phyloP scores from a whole-genome alignment of 202 grass and related monocot genomes.

The Zoysia matrella region DNA sequence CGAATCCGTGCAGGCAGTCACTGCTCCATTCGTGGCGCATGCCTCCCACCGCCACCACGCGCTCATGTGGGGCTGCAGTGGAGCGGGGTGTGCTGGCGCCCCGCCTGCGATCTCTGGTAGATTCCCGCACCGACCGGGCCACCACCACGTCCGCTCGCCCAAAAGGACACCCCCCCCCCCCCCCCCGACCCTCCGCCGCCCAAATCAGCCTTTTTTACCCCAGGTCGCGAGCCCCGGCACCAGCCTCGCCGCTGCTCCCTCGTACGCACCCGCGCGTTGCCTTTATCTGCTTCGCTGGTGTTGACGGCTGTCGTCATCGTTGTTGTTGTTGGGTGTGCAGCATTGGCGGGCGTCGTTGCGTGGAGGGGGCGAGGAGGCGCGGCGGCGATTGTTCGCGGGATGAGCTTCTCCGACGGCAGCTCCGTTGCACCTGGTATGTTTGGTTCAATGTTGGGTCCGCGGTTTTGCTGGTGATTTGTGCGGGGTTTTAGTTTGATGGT shows the following conservation, averaged over 20 bases:
- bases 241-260: slow-evolving; percentile 34
- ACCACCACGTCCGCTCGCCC: slow-evolving; percentile 5
- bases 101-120: slow-evolving; percentile 34
- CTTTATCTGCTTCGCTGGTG: slow-evolving; percentile 38
- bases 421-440: slow-evolving; percentile 47
- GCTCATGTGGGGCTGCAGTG: slow-evolving; percentile 42
- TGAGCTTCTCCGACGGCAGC: slow-evolving; percentile 63
- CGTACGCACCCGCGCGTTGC: slow-evolving; percentile 31
- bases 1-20: slow-evolving; percentile 19
- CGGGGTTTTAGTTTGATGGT: background rate
- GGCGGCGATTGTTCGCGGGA: slow-evolving; percentile 1
- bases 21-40: slow-evolving; percentile 41
- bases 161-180: slow-evolving; percentile 25
- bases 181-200: slow-evolving; percentile 34
- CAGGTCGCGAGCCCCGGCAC: slow-evolving; percentile 6
- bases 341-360: slow-evolving; percentile 34
- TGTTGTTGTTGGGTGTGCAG: slow-evolving; percentile 36
- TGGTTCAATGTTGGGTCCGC: background rate
- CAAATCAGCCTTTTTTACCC: slow-evolving; percentile 48
- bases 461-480: background rate
- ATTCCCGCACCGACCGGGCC: slow-evolving; percentile 38
- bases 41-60: slow-evolving; percentile 51
- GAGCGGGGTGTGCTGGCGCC: background rate
- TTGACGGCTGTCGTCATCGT: background rate
- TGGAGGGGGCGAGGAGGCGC: slow-evolving; percentile 34